These are phyloP conservation scores for Didymosphaeria variabile DNA, from an alignment of 2,329 filamentous ascomycete genomes.

Conservation along the genomic window DNA sequence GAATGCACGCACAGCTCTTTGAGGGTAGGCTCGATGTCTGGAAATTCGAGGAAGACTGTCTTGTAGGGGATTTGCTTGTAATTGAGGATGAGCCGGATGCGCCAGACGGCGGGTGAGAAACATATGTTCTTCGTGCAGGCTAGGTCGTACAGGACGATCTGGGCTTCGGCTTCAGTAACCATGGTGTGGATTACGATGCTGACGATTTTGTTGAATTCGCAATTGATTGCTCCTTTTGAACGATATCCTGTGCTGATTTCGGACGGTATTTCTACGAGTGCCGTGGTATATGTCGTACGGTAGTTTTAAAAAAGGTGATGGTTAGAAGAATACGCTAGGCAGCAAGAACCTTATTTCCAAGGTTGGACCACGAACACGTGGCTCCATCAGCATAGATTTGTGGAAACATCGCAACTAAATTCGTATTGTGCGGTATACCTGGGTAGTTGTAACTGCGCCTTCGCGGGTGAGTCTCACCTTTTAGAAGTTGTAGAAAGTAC, in stretches of 20 bases:
- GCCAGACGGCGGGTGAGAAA: conserved; percentile 56
- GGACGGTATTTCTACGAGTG: background rate
- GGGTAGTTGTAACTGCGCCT: too few relatives aligned
- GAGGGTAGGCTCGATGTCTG: conserved; percentile 55
- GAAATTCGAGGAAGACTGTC: conserved; percentile 55
- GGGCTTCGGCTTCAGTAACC: conserved; percentile 18
- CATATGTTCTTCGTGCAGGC: conserved; percentile 52
- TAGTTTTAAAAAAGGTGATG: background rate
- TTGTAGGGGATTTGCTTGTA: conserved; percentile 54
- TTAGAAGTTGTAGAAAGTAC: too few relatives aligned
- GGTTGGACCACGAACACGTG: background rate
- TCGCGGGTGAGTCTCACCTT: too few relatives aligned
- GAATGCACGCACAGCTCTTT: conserved; percentile 47
- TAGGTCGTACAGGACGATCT: conserved; percentile 55
- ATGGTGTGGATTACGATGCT: background rate
- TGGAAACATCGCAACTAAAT: too few relatives aligned
- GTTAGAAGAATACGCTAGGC: conserved; percentile 1
- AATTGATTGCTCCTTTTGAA: background rate
- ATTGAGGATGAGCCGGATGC: conserved; percentile 56
- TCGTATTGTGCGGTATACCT: too few relatives aligned
- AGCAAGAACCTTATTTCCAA: background rate
- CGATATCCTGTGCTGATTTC: background rate
- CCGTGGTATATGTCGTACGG: background rate
- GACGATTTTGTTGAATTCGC: background rate
- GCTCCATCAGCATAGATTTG: background rate